Evolutionary conservation across 805 yeast species (phyloP).

Genomic region (Spathaspora gorwiae): DNA sequence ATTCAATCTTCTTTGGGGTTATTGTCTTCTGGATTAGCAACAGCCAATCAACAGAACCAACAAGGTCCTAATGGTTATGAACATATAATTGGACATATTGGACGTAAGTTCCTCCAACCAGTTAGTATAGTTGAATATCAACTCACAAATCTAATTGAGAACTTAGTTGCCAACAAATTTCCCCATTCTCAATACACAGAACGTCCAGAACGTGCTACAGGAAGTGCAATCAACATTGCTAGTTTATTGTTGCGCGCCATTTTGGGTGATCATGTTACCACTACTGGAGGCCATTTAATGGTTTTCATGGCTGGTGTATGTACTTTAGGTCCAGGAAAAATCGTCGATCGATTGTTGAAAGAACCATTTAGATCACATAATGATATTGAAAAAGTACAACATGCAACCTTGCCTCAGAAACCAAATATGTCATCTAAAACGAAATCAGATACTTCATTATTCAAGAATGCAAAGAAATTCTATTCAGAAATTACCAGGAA

Average conservation of each 20-base stretch:
- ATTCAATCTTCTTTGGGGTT: constrained; percentile 46
- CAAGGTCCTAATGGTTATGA: constrained; percentile 2
- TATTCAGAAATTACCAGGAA: constrained; percentile 47
- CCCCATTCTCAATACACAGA: constrained; percentile 37
- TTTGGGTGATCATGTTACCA: constrained; percentile 29
- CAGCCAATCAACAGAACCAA: constrained; percentile 1
- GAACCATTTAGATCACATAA: constrained; percentile 67
- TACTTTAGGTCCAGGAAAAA: constrained; percentile 60
- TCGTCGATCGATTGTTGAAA: constrained; percentile 52
- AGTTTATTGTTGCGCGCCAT: constrained; percentile 34
- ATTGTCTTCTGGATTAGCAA: constrained; percentile 20
- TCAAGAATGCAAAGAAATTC: constrained; percentile 38
- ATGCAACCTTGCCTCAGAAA: constrained; percentile 17
- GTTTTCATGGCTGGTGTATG: constrained; percentile 61
- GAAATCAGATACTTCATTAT: constrained; percentile 25
- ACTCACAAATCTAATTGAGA: constrained; percentile 45
- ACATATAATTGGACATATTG: constrained; percentile 10
- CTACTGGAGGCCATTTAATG: constrained; percentile 51
- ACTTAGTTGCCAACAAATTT: constrained; percentile 46
- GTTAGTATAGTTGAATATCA: constrained; percentile 48
- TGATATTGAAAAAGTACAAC: constrained; percentile 45
- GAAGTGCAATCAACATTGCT: constrained; percentile 52
- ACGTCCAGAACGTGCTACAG: constrained; percentile 54
- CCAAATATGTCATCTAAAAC: constrained; percentile 34
- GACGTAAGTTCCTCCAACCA: constrained; percentile 42